Base-by-base conservation (phyloP, 257 asterid genomes). In the Solanum sejunctum region DNA sequence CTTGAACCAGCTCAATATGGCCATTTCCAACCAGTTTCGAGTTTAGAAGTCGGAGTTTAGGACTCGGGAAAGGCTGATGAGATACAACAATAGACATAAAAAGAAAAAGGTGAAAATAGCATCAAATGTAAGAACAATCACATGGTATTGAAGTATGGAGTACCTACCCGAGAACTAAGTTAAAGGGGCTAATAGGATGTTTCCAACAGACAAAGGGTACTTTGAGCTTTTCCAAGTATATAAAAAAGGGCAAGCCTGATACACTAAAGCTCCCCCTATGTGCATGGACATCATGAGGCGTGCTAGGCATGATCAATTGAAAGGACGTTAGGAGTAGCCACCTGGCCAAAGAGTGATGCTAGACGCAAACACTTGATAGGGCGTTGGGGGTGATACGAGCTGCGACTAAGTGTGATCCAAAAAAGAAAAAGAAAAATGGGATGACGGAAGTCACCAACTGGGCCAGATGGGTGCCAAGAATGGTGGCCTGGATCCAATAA, bases 21-120 rank as follows among this genome's bases (percentile, higher is more conserved):
- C n/a, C 6, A 64, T 64, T 26, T 64, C 45, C 1, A 17, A 13
- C n/a, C n/a, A 64, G 72, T 64, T 64, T 64, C 28, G 72, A 64
- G 72, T 64, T 64, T 64, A 28, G 7, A 13, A 64, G 45, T 13
- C 72, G 12, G 45, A 6, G 72, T 64, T 13, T 28, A 64, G 28
- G 72, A 64, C 72, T 64, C 12, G 45, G n/a, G 20, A 64, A 28
- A 64, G 43, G 72, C 43, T 94, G 43, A 96, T 0, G 26, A 10
- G 32, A 20, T 73, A 45, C 57, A 72, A 72, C 20, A 72, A 72
- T 45, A 12, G 39, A 13, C 47, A 73, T 47, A 39, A 73, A 66
- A 28, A 13, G 16, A 21, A 47, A 49, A 47, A 47, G 13, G 3
- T 47, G n/a, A 73, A 47, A 73, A 41, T 1, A 28, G 81, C 20